phyloP scores from a whole-genome alignment of 2,329 filamentous ascomycete genomes.

The Calycina herbarum region DNA sequence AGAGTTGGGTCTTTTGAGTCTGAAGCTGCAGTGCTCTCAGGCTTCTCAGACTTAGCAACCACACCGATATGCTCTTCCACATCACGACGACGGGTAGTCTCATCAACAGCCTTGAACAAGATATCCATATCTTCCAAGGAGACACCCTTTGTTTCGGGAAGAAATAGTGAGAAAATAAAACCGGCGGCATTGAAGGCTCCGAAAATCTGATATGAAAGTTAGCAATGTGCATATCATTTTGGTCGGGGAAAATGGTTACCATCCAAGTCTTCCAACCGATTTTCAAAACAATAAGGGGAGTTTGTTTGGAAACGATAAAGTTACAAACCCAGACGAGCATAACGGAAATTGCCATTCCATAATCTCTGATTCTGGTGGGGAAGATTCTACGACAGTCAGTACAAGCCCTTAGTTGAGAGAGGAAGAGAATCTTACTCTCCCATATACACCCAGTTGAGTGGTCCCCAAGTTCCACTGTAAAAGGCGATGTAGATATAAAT shows the following conservation, averaged over 20 bases:
- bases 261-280: constrained; percentile 42
- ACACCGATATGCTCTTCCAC: constrained; percentile 12
- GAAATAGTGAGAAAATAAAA: constrained; percentile 44
- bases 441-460: constrained; percentile 51
- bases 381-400: constrained; percentile 33
- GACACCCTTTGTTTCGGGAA: constrained; percentile 24
- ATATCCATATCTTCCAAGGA: constrained; percentile 24
- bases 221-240: not conserved
- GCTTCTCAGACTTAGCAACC: not conserved
- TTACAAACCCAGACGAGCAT: constrained; percentile 53
- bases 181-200: constrained; percentile 17
- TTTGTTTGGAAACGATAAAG: constrained; percentile 50
- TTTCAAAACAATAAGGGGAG: constrained; percentile 49
- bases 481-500: constrained; percentile 33
- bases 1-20: not conserved
- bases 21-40: not conserved
- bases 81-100: constrained; percentile 12
- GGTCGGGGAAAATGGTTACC: constrained; percentile 8
- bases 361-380: constrained; percentile 41
- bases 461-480: constrained; percentile 53
- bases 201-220: constrained; percentile 16
- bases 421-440: constrained; percentile 44
- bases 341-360: constrained; percentile 49
- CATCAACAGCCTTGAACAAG: constrained; percentile 19
- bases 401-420: constrained; percentile 50